A percentile compares a stretch with the other conserved stretches of the same genome.
These are phyloP conservation scores for Puya raimondii DNA, from an alignment of 176 grass and related monocot species.

Conservation along the genomic window DNA sequence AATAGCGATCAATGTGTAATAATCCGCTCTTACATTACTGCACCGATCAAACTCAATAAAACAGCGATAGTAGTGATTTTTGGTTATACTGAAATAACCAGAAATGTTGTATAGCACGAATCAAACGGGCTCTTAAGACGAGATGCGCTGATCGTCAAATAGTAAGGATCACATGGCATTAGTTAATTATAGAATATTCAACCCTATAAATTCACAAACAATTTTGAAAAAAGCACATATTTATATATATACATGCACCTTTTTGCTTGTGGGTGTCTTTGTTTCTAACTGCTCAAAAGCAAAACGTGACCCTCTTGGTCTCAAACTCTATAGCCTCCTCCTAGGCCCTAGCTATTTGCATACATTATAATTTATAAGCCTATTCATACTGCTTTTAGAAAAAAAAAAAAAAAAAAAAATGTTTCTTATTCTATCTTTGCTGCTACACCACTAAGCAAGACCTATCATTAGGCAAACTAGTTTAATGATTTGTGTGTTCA, in stretches of 20 bases:
- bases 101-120: no score
- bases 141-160: no score
- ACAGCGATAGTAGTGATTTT: no score
- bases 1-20: no score
- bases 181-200: no score
- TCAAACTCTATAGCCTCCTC: not conserved
- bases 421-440: slow-evolving; percentile 7
- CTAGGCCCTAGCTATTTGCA: no score
- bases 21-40: no score
- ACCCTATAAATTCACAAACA: not conserved
- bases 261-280: slow-evolving; percentile 22
- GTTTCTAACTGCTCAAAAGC: slow-evolving; percentile 17
- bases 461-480: not conserved
- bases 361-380: slow-evolving; percentile 20
- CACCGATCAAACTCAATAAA: no score
- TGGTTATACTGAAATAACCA: no score
- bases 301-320: not conserved
- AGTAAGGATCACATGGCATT: no score
- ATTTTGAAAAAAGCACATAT: not conserved
- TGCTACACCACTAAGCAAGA: slow-evolving; percentile 24
- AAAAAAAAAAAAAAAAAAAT: slow-evolving; percentile 10
- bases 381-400: slow-evolving; percentile 20
- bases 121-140: no score
- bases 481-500: not conserved
- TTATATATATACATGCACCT: not conserved